Evolutionary conservation across 805 yeast species (phyloP).

Genomic region (Tetrapisispora phaffii): DNA sequence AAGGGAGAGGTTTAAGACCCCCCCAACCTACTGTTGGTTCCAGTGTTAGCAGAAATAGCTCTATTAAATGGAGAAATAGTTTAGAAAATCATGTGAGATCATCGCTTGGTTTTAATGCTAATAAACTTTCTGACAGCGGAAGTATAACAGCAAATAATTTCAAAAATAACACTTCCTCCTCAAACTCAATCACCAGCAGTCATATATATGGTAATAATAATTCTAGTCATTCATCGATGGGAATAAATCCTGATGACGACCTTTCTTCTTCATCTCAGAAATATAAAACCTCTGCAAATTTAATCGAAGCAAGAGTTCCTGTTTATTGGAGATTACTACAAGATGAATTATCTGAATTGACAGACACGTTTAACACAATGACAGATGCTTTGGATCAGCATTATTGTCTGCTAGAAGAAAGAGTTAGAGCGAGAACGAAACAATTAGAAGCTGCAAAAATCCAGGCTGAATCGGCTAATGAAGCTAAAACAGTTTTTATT

Average conservation of each 20-base stretch:
- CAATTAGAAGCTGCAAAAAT: constrained; percentile 82
- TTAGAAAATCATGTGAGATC: constrained; percentile 2
- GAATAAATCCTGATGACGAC: neutral
- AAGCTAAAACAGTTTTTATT: constrained; percentile 87
- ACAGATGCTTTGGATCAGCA: constrained; percentile 78
- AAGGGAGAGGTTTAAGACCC: constrained; percentile 33
- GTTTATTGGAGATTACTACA: constrained; percentile 43
- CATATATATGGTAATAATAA: neutral
- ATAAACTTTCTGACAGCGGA: neutral
- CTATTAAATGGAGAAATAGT: constrained; percentile 3
- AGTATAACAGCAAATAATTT: neutral
- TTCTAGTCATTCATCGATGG: neutral
- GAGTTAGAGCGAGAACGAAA: constrained; percentile 76
- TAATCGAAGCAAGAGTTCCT: constrained; percentile 37
- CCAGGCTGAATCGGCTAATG: constrained; percentile 91
- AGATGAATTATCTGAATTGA: constrained; percentile 82
- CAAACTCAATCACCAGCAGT: neutral
- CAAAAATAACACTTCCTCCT: neutral
- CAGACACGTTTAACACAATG: constrained; percentile 87
- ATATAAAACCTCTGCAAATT: constrained; percentile 25
- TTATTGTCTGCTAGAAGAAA: constrained; percentile 74
- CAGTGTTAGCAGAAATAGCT: constrained; percentile 1
- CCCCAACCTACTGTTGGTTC: neutral
- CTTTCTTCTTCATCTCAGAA: constrained; percentile 4
- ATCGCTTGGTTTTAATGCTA: neutral